Evolutionary conservation across 1,139 yeast genomes (phyloP).

Genomic region (Yamadazyma triangularis): DNA sequence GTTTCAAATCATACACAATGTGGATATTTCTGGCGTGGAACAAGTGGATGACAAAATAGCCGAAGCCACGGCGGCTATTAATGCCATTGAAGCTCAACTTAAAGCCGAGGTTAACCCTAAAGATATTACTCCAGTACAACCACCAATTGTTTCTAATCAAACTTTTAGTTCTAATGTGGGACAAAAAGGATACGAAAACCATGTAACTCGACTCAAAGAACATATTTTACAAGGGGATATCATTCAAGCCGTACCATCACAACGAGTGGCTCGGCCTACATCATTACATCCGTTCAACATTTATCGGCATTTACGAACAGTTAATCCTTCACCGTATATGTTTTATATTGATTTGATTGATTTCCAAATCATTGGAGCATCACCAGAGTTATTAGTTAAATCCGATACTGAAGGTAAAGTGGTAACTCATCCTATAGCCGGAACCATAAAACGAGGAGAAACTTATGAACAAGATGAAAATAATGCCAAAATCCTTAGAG

Average conservation of each 20-base stretch:
- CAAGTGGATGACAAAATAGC: constrained; percentile 48
- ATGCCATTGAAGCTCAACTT: constrained; percentile 50
- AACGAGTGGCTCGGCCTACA: constrained; percentile 92
- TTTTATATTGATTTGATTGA: constrained; percentile 89
- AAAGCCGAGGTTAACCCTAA: constrained; percentile 29
- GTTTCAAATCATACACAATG: constrained; percentile 83
- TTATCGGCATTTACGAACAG: constrained; percentile 88
- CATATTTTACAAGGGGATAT: constrained; percentile 91
- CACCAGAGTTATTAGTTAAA: constrained; percentile 90
- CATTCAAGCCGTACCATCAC: constrained; percentile 97
- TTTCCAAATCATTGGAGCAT: constrained; percentile 94
- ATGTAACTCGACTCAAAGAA: constrained; percentile 67
- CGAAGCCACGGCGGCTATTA: constrained; percentile 54
- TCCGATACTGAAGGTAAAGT: constrained; percentile 68
- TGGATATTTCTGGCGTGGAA: constrained; percentile 41
- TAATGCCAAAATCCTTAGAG: constrained; percentile 67
- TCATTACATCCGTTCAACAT: constrained; percentile 94
- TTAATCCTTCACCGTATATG: constrained; percentile 95
- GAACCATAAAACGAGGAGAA: constrained; percentile 86
- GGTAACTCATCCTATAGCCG: constrained; percentile 96
- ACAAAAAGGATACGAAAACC: constrained; percentile 83
- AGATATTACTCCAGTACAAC: constrained; percentile 53
- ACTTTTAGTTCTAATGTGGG: constrained; percentile 85
- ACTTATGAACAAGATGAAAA: constrained; percentile 88
- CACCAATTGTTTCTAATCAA: constrained; percentile 60